Base-by-base conservation (phyloP, 306 rosid genomes). In the Casuarina cunninghamiana region DNA sequence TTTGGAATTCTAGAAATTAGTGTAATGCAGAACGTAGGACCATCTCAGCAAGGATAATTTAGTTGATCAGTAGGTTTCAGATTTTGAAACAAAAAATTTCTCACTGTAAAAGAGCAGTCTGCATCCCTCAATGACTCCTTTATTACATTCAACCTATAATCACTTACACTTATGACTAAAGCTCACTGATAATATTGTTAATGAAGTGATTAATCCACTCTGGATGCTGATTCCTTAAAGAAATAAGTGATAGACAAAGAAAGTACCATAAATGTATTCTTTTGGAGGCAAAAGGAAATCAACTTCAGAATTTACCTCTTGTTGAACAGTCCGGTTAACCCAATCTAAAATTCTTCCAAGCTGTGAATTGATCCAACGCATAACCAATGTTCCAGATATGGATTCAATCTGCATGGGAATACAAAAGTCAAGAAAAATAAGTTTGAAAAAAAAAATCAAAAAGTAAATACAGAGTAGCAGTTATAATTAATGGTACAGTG, bases 351-450 rank as follows among this genome's bases (percentile, higher is more conserved):
- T 86, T 84, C 97, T 89, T 82, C 86, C 97, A 77, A 95, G 99
- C 78, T 95, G 99, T 9, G 97, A 81, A 83, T 93, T 95, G 87
- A 95, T 85, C 99, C 99, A 95, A 15, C 99, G 99, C 87, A 95
- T 79, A 82, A 95, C 99, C 86, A 95, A 77, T 0, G 97, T 95
- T 87, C 99, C 99, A 79, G 99, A 95, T 85, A 91, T 87, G 26
- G 93, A 83, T 84, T 91, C 99, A 87, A 95, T 93, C 99, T 95
- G 77, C 69, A 76, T 66, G 49, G 35, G 69, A 68, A 81, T 48
- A 42, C 71, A 69, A 69, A 65, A 70, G 71, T 69, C 12, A 48
- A 26, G 72, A 80, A 58, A 72, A 72, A 4, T 11, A 35, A 55
- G 55, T 38, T 61, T 50, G 66, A 80, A 80, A 75, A 60, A 57